Evolutionary conservation across 208 protist genomes (phyloP), one percentile per base, ranked within the genome.

Genomic region (Acanthamoeba royreba): DNA sequence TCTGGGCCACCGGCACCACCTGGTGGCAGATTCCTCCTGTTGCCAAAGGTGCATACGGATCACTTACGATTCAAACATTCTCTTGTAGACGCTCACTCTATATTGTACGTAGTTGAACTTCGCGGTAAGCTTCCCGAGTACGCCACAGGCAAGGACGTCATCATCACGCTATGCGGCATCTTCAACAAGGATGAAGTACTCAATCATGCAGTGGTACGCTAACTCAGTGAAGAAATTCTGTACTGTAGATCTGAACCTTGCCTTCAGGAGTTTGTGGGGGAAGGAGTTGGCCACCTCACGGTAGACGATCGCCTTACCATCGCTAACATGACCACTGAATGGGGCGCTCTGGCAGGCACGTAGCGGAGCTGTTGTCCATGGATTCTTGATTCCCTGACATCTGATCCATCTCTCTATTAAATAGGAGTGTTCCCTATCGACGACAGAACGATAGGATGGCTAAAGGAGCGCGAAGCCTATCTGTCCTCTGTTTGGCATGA

Each of bases 261-360:
- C 83, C 83, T 91, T 33, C 72, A 97, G 15, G 96, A 97, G 49
- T 97, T 97, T 83, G 42, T 43, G 19, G 95, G 96, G 35, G 72
- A 90, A 13, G 95, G 92, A 31, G 79, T 95, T 15, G 63, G 4
- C 15, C 35, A 15, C 13, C 81, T 98, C 8, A 95, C 96, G 19
- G 89, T 97, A 38, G 97, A 97, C 77, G 96, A 97, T 38, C 93
- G 96, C 19, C 93, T 98, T 17, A 95, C 96, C n/a, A 96, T 98
- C 52, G 96, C 97, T 11, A 98, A 98, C 79, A 98, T 98, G 97
- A 97, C 97, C 11, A 98, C 97, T 11, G 97, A 98, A 79, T 98
- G 97, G 97, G 97, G 96, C 25, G 95, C 95, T 13, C 72, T 96
- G 3, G 96, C 95, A 13, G 83, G 49, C 58, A 87, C 49, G n/a